Conservation (phyloP, 305 asterid genomes). For the Ruellia speciosa region DNA sequence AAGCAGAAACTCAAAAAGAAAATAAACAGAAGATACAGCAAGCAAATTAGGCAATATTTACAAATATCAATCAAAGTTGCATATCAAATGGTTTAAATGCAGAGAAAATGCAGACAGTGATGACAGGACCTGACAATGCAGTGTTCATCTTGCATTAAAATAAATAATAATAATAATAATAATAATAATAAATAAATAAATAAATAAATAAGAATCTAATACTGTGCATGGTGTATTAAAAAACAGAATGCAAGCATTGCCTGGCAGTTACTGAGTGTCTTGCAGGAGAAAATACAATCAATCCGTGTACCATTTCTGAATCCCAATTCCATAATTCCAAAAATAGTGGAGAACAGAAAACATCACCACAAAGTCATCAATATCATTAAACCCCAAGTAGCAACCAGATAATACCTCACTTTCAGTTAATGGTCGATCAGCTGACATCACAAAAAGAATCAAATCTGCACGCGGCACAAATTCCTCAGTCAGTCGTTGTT, state of each 20-base stretch:
- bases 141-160: no score
- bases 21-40: conserved; percentile 3
- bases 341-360: conserved; percentile 6
- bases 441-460: conserved; percentile 86
- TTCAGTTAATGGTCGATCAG: conserved; percentile 95
- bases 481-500: conserved; percentile 92
- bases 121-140: no score
- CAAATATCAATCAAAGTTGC: conserved; percentile 12
- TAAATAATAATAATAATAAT: no score
- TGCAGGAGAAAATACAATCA: no score
- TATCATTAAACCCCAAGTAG: conserved; percentile 16
- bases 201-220: no score
- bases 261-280: no score
- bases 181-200: no score
- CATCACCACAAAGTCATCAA: conserved; percentile 1
- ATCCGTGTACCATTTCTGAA: no score
- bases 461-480: conserved; percentile 98
- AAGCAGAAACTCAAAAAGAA: not conserved
- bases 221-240: no score
- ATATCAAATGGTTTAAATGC: not conserved
- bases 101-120: no score
- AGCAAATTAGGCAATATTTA: not conserved
- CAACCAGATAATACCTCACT: conserved; percentile 69
- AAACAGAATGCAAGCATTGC: no score
- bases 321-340: not conserved